These are phyloP conservation scores for Acer negundo DNA, from an alignment of 345 rosid species.

Conservation along the genomic window DNA sequence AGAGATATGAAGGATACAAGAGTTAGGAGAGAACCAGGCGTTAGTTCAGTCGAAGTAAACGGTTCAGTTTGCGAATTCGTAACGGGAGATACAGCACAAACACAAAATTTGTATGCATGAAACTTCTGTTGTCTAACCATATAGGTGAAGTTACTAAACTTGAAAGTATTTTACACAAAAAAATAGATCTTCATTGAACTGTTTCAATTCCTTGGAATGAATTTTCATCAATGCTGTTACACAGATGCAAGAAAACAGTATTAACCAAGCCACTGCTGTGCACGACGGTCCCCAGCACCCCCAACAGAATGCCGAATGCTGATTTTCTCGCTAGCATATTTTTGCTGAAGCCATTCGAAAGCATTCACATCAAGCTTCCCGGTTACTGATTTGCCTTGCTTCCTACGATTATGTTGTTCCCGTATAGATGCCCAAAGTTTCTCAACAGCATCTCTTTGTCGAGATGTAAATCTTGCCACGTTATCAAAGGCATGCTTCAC, in stretches of 20 bases:
- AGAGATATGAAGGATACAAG: constrained; percentile 30
- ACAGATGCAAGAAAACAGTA: not conserved
- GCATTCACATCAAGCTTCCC: constrained; percentile 94
- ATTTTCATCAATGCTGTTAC: not conserved
- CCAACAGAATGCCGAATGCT: constrained; percentile 90
- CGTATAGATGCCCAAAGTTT: constrained; percentile 89
- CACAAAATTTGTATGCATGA: constrained; percentile 26
- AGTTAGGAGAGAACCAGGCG: constrained; percentile 43
- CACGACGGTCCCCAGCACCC: constrained; percentile 79
- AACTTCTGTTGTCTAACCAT: constrained; percentile 23
- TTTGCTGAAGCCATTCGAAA: constrained; percentile 86
- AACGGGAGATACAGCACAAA: constrained; percentile 34
- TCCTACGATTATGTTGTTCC: constrained; percentile 79
- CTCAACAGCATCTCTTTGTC: constrained; percentile 79
- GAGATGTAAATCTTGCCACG: constrained; percentile 71
- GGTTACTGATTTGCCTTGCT: constrained; percentile 87
- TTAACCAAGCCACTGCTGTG: constrained; percentile 95
- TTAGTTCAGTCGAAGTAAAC: constrained; percentile 39
- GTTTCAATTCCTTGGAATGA: constrained; percentile 4
- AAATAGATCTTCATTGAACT: not conserved
- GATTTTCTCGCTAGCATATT: constrained; percentile 83
- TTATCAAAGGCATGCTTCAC: constrained; percentile 91
- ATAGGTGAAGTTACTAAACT: not conserved
- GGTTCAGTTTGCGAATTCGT: constrained; percentile 33
- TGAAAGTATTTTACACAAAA: not conserved